Percentiles rank a stretch among this genome's conserved stretches.
Evolutionary conservation across 2,329 filamentous ascomycete species (phyloP).

Genomic region (Albophoma yamanashiensis): DNA sequence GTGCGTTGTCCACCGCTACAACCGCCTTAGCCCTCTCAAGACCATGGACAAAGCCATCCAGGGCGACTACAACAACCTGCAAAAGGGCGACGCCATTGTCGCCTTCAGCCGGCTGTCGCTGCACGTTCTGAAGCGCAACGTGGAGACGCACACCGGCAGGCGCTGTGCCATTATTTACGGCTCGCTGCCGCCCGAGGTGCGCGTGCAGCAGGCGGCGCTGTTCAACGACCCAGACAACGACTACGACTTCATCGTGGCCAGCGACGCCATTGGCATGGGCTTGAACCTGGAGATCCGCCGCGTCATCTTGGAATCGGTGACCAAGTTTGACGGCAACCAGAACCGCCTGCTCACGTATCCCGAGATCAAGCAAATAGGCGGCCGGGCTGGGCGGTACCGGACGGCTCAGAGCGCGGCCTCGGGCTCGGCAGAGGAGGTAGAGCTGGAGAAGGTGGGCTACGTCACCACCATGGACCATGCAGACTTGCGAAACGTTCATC

Average conservation of each 20-base stretch:
- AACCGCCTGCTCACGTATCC: conserved; percentile 53
- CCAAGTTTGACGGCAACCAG: conserved; percentile 57
- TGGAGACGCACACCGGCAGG: conserved; percentile 65
- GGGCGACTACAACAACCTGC: conserved; percentile 53
- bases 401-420: conserved; percentile 36
- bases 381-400: conserved; percentile 78
- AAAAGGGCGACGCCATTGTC: conserved; percentile 87
- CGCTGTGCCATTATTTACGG: conserved; percentile 92
- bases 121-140: conserved; percentile 65
- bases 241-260: conserved; percentile 89
- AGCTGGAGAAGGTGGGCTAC: conserved; percentile 46
- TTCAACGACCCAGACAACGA: conserved; percentile 96
- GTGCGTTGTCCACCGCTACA: conserved; percentile 69
- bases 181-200: conserved; percentile 80
- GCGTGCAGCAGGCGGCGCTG: conserved; percentile 78
- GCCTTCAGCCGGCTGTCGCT: conserved; percentile 75
- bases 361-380: conserved; percentile 90
- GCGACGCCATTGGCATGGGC: conserved; percentile 95
- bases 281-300: conserved; percentile 88
- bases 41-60: conserved; percentile 53
- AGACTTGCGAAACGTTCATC: conserved; percentile 53
- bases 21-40: conserved; percentile 70
- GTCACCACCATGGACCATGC: conserved; percentile 68
- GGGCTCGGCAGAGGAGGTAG: conserved; percentile 2
- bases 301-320: conserved; percentile 70